Evolutionary conservation across 768 basidiomycete species (phyloP).

Genomic region (Serpula lacrymans): DNA sequence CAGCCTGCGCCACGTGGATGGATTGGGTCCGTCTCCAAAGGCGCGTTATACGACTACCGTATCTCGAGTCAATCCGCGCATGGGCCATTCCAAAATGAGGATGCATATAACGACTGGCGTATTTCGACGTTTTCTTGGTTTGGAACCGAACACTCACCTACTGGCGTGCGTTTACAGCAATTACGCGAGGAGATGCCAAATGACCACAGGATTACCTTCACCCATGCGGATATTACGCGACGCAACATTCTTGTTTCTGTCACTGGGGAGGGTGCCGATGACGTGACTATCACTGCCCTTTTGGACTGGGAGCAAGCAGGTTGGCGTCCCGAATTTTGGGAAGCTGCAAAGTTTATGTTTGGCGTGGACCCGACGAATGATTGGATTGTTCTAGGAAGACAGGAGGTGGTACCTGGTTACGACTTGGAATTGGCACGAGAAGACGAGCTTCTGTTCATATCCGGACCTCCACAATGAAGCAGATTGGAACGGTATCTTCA

Average conservation of each 20-base stretch:
- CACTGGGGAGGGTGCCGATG: conserved; percentile 3
- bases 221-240: conserved; percentile 9
- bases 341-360: conserved; percentile 6
- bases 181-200: not conserved
- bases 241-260: conserved; percentile 8
- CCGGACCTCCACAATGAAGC: too few relatives aligned
- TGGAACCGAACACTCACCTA: not conserved
- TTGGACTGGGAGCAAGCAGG: conserved; percentile 12
- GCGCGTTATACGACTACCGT: not conserved
- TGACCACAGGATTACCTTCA: conserved; percentile 9
- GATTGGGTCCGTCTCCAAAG: not conserved
- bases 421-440: too few relatives aligned
- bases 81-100: conserved; percentile 7
- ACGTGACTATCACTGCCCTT: conserved; percentile 4
- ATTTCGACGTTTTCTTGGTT: not conserved
- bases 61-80: conserved; percentile 1
- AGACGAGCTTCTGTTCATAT: too few relatives aligned
- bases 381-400: too few relatives aligned
- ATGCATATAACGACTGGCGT: conserved; percentile 7
- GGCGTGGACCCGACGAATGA: too few relatives aligned
- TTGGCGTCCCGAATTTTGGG: conserved; percentile 12
- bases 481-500: too few relatives aligned
- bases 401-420: too few relatives aligned
- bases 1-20: not conserved
- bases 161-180: not conserved